phyloP scores from a whole-genome alignment of 176 grass and related monocot genomes.

The Canna indica region DNA sequence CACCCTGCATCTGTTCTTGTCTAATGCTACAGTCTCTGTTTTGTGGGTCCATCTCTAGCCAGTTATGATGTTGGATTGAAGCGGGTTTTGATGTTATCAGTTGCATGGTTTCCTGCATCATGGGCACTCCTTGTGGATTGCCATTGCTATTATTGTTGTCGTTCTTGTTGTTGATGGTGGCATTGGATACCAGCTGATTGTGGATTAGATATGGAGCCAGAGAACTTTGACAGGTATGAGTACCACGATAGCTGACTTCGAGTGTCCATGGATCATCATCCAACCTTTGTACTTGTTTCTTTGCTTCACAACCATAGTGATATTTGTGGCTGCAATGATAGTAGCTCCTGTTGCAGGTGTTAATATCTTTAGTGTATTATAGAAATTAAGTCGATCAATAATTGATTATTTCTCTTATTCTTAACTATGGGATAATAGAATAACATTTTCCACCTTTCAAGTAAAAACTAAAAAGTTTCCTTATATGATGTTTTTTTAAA shows the following conservation, averaged over 20 bases:
- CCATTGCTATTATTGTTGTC: not conserved
- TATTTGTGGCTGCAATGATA: conserved; percentile 88
- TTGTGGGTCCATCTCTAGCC: not conserved
- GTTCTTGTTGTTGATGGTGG: not conserved
- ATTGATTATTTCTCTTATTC: not conserved
- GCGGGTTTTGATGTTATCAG: not conserved
- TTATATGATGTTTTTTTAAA: too few species aligned
- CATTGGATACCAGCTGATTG: not conserved
- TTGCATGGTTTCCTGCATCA: not conserved
- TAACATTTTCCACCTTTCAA: too few species aligned
- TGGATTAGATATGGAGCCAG: conserved; percentile 41
- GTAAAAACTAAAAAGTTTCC: too few species aligned
- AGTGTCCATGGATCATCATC: conserved; percentile 69
- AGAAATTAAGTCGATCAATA: not conserved
- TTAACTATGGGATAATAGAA: not conserved
- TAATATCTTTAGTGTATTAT: too few species aligned
- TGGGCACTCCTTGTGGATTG: not conserved
- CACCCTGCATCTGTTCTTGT: not conserved
- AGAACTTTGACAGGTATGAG: conserved; percentile 71
- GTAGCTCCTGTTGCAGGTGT: conserved; percentile 48
- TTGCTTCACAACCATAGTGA: conserved; percentile 80
- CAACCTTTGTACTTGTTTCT: conserved; percentile 80
- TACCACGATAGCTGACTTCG: conserved; percentile 68
- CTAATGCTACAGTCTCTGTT: not conserved
- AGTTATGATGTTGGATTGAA: not conserved